These are phyloP conservation scores for Naganishia albida DNA, from an alignment of 1,284 basidiomycete species.

Conservation along the genomic window DNA sequence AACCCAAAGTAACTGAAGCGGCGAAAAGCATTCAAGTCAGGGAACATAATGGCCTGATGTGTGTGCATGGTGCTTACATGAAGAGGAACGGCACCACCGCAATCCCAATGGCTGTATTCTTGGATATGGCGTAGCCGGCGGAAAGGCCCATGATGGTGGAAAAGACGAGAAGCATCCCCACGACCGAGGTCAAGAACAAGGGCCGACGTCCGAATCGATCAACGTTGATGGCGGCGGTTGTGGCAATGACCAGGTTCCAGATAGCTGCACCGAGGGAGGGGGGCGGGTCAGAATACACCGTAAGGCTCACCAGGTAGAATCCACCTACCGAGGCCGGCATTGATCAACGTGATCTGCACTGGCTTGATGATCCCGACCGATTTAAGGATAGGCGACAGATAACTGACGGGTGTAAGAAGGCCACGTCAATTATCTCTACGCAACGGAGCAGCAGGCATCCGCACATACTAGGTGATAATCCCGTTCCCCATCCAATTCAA, in stretches of 20 bases:
- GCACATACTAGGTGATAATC: slow-evolving; percentile 41
- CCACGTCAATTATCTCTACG: background rate
- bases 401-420: slow-evolving; percentile 25
- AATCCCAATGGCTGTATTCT: slow-evolving; percentile 37
- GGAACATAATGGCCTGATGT: background rate
- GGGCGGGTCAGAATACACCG: background rate
- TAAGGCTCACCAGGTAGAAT: background rate
- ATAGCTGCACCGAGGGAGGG: background rate
- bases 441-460: background rate
- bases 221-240: slow-evolving; percentile 36
- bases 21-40: background rate
- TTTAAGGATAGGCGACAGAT: slow-evolving; percentile 42
- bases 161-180: slow-evolving; percentile 41
- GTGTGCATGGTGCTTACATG: slow-evolving; percentile 29
- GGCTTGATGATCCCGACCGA: slow-evolving; percentile 42
- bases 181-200: slow-evolving; percentile 41
- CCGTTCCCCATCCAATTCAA: slow-evolving; percentile 42
- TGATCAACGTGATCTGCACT: slow-evolving; percentile 34
- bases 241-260: slow-evolving; percentile 34
- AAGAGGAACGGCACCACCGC: slow-evolving; percentile 47
- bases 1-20: slow-evolving; percentile 46
- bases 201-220: slow-evolving; percentile 44
- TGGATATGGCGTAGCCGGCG: slow-evolving; percentile 40
- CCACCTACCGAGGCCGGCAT: slow-evolving; percentile 3
- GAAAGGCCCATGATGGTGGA: slow-evolving; percentile 40